Evolutionary conservation across 1,284 basidiomycete genomes (phyloP).

Genomic region (Schizophyllum amplum): DNA sequence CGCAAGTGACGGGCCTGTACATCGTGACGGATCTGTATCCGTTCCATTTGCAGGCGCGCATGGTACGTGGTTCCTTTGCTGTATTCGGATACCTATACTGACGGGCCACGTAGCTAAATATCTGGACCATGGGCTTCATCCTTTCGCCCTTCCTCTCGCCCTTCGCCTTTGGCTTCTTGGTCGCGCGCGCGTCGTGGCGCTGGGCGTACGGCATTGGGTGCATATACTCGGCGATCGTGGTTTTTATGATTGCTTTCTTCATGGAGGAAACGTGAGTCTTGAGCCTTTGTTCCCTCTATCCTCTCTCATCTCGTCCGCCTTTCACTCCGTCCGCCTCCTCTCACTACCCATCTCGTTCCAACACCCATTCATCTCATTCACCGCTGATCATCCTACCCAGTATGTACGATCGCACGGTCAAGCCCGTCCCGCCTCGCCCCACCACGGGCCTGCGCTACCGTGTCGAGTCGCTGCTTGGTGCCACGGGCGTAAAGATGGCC

Average conservation of each 20-base stretch:
- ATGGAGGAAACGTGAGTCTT: constrained; percentile 54
- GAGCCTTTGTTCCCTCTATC: not conserved
- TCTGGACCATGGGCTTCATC: constrained; percentile 16
- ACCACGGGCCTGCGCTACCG: constrained; percentile 43
- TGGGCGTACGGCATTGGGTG: constrained; percentile 68
- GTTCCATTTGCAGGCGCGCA: constrained; percentile 67
- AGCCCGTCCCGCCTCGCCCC: constrained; percentile 36
- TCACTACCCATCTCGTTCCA: no score
- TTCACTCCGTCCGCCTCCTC: no score
- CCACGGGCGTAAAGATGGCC: constrained; percentile 55
- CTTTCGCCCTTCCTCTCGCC: constrained; percentile 14
- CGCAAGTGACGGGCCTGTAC: constrained; percentile 62
- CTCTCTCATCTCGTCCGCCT: constrained; percentile 3
- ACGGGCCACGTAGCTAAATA: constrained; percentile 7
- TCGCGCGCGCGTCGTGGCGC: constrained; percentile 55
- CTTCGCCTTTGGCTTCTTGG: constrained; percentile 63
- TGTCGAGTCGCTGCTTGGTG: constrained; percentile 54
- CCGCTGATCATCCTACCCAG: constrained; percentile 22
- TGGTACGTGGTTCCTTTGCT: constrained; percentile 27
- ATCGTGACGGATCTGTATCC: constrained; percentile 63
- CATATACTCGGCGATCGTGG: constrained; percentile 49
- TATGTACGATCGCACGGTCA: constrained; percentile 60
- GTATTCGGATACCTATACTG: not conserved
- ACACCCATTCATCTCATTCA: not conserved
- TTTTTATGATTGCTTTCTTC: constrained; percentile 50